A percentile compares a stretch with the other conserved stretches of the same genome.
Conservation (phyloP, 116 monocot genomes). For the Zostera marina region DNA sequence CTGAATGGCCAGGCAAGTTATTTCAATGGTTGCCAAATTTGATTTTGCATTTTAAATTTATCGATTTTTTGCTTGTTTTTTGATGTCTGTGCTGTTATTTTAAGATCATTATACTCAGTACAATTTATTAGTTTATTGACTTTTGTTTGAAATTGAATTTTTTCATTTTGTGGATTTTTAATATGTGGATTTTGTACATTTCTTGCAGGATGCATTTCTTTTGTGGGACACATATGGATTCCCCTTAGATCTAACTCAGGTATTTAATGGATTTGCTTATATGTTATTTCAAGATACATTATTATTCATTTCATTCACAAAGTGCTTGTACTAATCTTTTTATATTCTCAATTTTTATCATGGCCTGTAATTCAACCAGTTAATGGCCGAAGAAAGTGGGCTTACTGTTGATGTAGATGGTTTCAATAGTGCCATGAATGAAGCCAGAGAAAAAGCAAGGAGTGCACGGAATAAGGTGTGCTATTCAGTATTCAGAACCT, state of each 20-base stretch:
- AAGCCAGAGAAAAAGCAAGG: slow-evolving; percentile 88
- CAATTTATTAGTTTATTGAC: too few species aligned
- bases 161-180: too few species aligned
- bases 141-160: too few species aligned
- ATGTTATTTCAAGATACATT: neutral
- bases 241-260: slow-evolving; percentile 96
- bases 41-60: neutral
- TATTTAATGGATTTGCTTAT: slow-evolving; percentile 12
- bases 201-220: slow-evolving; percentile 81
- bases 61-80: too few species aligned
- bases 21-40: neutral
- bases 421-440: slow-evolving; percentile 80
- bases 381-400: slow-evolving; percentile 96
- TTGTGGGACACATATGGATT: slow-evolving; percentile 97
- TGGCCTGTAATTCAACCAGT: slow-evolving; percentile 26
- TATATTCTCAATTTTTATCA: neutral
- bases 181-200: neutral
- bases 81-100: too few species aligned
- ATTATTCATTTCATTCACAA: neutral
- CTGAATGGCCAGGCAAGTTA: slow-evolving; percentile 75
- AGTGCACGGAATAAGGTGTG: slow-evolving; percentile 74
- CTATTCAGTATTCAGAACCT: too few species aligned
- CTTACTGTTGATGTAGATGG: slow-evolving; percentile 74
- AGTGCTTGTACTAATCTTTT: neutral
- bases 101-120: too few species aligned